Conservation (phyloP, 2,329 filamentous ascomycete genomes). For the Leptographium radiaticola region DNA sequence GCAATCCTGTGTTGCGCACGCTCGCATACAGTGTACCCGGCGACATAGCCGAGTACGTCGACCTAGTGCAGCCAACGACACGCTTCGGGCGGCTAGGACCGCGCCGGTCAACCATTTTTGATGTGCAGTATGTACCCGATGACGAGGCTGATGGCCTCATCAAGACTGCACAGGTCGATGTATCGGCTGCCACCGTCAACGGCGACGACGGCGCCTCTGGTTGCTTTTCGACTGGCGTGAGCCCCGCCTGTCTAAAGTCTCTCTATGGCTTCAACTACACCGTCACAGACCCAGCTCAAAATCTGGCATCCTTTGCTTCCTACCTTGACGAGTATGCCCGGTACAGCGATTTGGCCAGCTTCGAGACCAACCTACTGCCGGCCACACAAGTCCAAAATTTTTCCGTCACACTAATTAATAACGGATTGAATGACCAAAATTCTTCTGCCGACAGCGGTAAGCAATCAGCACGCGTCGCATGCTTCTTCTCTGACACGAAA, state of each 20-base stretch:
- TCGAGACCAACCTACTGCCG: conserved; percentile 37
- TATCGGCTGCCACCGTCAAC: conserved; percentile 7
- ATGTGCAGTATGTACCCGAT: conserved; percentile 16
- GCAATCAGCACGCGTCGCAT: neutral
- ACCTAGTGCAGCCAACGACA: conserved; percentile 53
- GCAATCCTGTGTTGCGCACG: conserved; percentile 34
- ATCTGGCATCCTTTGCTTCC: conserved; percentile 24
- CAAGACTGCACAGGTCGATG: neutral
- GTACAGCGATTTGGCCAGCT: conserved; percentile 34
- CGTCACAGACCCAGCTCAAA: conserved; percentile 12
- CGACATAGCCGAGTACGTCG: conserved; percentile 38
- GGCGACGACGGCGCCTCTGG: conserved; percentile 9
- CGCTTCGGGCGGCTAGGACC: conserved; percentile 39
- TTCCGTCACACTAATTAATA: conserved; percentile 40
- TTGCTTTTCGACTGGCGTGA: conserved; percentile 26
- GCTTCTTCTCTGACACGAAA: conserved; percentile 7
- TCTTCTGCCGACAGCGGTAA: conserved; percentile 21
- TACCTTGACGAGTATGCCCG: conserved; percentile 36
- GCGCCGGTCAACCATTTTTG: conserved; percentile 27
- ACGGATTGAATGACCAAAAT: conserved; percentile 36
- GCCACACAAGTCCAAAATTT: conserved; percentile 39
- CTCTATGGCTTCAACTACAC: conserved; percentile 34
- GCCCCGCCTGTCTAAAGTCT: conserved; percentile 32
- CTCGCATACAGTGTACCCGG: conserved; percentile 48
- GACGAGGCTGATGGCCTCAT: conserved; percentile 1